Evolutionary conservation across 768 basidiomycete genomes (phyloP).

Genomic region (Tubosaeta sp.): DNA sequence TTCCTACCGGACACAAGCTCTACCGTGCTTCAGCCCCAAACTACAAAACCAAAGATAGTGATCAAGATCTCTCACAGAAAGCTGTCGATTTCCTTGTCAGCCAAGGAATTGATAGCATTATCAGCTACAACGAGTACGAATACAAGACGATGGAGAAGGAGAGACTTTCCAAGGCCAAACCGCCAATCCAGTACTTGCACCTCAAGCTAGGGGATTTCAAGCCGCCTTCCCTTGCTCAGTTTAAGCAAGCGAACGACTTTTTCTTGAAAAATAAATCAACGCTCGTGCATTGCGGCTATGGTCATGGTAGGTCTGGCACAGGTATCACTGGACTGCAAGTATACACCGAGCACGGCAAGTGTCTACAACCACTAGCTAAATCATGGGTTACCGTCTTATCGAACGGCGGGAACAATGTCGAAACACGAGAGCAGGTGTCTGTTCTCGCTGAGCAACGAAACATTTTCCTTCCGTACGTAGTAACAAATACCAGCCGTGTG

Average conservation of each 20-base stretch:
- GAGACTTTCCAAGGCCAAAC: not conserved
- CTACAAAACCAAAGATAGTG: conserved; percentile 2
- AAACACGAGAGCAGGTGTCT: conserved; percentile 6
- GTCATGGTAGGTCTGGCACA: too few relatives aligned
- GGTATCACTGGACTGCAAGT: not conserved
- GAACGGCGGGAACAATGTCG: conserved; percentile 6
- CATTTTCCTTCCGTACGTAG: conserved; percentile 5
- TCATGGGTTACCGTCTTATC: not conserved
- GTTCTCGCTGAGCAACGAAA: conserved; percentile 3
- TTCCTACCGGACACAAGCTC: conserved; percentile 12
- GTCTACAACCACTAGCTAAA: not conserved
- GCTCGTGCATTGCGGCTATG: too few relatives aligned
- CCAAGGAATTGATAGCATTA: conserved; percentile 18
- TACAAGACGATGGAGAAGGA: conserved; percentile 9
- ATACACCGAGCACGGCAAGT: not conserved
- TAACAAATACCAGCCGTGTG: too few relatives aligned
- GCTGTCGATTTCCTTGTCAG: conserved; percentile 15
- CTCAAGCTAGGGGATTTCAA: conserved; percentile 20
- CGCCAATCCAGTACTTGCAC: conserved; percentile 19
- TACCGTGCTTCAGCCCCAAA: conserved; percentile 23
- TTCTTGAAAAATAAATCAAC: not conserved
- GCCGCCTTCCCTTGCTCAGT: conserved; percentile 10
- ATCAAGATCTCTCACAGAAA: conserved; percentile 14
- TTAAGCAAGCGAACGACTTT: not conserved
- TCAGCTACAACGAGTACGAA: conserved; percentile 16